A percentile compares a stretch with the other conserved stretches of the same genome.
Conservation (phyloP, 2,329 filamentous ascomycete genomes). For the Cladosporium cucumerinum region DNA sequence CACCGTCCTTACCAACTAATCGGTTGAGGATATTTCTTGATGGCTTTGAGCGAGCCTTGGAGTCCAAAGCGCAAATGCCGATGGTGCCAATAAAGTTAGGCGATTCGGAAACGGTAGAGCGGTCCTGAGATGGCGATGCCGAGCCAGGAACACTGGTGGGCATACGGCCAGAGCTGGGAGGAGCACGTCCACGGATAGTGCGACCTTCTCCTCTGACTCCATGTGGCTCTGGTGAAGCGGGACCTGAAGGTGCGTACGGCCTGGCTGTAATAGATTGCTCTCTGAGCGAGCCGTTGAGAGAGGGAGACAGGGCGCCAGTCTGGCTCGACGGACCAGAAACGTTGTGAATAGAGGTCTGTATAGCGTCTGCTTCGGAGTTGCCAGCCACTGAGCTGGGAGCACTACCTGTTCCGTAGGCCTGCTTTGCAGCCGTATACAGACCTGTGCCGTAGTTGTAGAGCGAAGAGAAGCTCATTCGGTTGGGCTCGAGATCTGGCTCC, state of each 20-base stretch:
- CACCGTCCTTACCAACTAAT: slow-evolving; percentile 81
- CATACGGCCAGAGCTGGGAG: slow-evolving; percentile 66
- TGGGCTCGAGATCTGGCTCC: slow-evolving; percentile 45
- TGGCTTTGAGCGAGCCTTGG: slow-evolving; percentile 94
- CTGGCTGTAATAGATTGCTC: not conserved
- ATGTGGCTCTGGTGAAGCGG: slow-evolving; percentile 43
- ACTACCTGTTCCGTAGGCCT: slow-evolving; percentile 41
- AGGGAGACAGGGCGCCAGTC: slow-evolving; percentile 43
- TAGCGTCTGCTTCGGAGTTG: slow-evolving; percentile 44
- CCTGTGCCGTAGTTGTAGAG: slow-evolving; percentile 66
- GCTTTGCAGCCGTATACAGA: slow-evolving; percentile 51
- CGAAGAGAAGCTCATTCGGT: slow-evolving; percentile 70
- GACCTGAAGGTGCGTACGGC: slow-evolving; percentile 52
- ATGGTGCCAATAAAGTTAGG: slow-evolving; percentile 63
- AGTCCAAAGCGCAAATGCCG: slow-evolving; percentile 90
- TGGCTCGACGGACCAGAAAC: slow-evolving; percentile 45
- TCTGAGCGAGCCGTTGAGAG: slow-evolving; percentile 20
- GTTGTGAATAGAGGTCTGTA: slow-evolving; percentile 44
- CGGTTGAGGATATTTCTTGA: slow-evolving; percentile 94
- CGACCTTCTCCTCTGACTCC: slow-evolving; percentile 24
- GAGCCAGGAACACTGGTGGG: slow-evolving; percentile 81
- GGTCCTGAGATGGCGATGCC: slow-evolving; percentile 72
- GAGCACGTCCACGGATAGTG: slow-evolving; percentile 40
- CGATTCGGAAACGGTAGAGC: slow-evolving; percentile 55
- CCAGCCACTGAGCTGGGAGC: slow-evolving; percentile 44